A percentile compares a stretch with the other conserved stretches of the same genome.
These are phyloP conservation scores for Daldinia grandis DNA, from an alignment of 495 filamentous ascomycete species.

Conservation along the genomic window DNA sequence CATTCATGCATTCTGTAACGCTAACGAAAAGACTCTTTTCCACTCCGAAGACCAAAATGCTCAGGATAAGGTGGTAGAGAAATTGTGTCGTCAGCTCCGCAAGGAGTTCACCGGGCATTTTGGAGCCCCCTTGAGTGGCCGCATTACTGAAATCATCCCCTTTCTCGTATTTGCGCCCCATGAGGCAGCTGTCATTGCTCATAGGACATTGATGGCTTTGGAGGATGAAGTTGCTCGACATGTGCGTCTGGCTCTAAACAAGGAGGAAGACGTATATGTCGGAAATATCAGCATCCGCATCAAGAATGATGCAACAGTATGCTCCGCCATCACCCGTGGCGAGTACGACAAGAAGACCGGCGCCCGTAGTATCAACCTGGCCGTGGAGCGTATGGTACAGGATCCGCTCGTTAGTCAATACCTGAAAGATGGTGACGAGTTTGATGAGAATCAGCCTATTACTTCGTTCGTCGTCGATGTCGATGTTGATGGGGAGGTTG, in stretches of 20 bases:
- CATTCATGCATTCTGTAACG: not conserved
- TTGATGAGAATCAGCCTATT: conserved; percentile 17
- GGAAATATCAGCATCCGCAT: conserved; percentile 19
- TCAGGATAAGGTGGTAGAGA: not conserved
- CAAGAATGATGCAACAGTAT: conserved; percentile 22
- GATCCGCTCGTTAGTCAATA: conserved; percentile 20
- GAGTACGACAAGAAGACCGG: conserved; percentile 26
- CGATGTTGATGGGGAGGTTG: not conserved
- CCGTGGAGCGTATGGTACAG: conserved; percentile 11
- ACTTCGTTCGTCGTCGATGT: conserved; percentile 11
- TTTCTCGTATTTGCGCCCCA: not conserved
- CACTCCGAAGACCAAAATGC: not conserved
- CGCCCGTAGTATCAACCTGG: conserved; percentile 24
- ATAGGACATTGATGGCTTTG: not conserved
- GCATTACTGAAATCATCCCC: not conserved
- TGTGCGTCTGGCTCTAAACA: conserved; percentile 9
- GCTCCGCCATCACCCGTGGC: conserved; percentile 14
- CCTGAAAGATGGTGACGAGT: conserved; percentile 20
- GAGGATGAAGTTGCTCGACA: not conserved
- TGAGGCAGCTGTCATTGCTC: not conserved
- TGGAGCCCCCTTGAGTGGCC: not conserved
- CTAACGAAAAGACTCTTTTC: not conserved
- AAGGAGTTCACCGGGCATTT: not conserved
- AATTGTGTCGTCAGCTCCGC: not conserved
- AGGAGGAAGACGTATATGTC: conserved; percentile 22